Evolutionary conservation across 164 flowering plant genomes (phyloP).

Genomic region (Vitis riparia): DNA sequence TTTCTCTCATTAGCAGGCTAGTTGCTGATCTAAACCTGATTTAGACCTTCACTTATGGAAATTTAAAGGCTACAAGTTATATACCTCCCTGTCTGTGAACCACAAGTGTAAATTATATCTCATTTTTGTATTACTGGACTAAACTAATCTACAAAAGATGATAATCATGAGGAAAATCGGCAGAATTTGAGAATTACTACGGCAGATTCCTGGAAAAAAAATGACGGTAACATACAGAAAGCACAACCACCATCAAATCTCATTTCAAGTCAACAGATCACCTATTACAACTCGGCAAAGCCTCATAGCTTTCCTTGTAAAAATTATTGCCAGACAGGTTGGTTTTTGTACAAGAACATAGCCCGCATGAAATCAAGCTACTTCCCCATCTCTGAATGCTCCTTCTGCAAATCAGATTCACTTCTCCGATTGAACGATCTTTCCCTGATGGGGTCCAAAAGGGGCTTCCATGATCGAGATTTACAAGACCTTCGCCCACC

Average conservation of each 20-base stretch:
- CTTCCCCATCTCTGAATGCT: not conserved
- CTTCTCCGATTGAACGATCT: constrained; percentile 34
- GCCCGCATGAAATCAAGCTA: not conserved
- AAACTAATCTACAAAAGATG: too few species aligned
- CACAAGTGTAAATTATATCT: too few species aligned
- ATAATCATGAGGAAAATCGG: too few species aligned
- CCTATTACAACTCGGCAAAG: not conserved
- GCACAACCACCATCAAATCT: too few species aligned
- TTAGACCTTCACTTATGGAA: too few species aligned
- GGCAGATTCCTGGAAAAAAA: too few species aligned
- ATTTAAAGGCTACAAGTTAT: too few species aligned
- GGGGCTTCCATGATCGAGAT: constrained; percentile 43
- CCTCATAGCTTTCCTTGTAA: not conserved
- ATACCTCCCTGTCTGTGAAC: too few species aligned
- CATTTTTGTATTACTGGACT: too few species aligned
- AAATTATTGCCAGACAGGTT: not conserved
- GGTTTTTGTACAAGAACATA: not conserved
- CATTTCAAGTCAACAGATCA: too few species aligned
- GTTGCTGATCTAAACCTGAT: not conserved
- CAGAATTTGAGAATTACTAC: too few species aligned
- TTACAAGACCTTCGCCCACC: constrained; percentile 1
- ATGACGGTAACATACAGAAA: too few species aligned
- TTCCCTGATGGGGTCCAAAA: constrained; percentile 50
- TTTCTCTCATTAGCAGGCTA: not conserved
- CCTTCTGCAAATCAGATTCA: constrained; percentile 33